phyloP scores from a whole-genome alignment of 352 stramenopile species.

The Detonula confervacea region DNA sequence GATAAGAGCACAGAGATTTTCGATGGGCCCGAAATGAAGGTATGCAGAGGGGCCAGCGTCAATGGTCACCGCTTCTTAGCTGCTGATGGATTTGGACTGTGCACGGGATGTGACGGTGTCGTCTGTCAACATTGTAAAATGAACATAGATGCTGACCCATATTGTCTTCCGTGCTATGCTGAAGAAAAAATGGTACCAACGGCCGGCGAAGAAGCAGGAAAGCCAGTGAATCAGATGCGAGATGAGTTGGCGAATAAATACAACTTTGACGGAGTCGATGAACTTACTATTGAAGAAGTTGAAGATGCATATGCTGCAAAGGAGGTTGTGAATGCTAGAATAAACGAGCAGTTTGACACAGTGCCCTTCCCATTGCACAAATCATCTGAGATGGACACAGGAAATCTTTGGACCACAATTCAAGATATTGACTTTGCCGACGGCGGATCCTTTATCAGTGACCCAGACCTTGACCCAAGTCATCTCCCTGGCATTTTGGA shows the following conservation, averaged over 20 bases:
- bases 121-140: constrained; percentile 6
- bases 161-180: constrained; percentile 18
- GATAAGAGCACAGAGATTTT: background rate
- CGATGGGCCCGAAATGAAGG: background rate
- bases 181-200: constrained; percentile 7
- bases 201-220: background rate
- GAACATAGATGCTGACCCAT: background rate
- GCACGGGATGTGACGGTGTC: constrained; percentile 6
- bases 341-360: background rate
- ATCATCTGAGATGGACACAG: constrained; percentile 4
- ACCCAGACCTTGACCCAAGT: constrained; percentile 5
- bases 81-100: background rate
- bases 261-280: constrained; percentile 4
- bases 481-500: constrained; percentile 17
- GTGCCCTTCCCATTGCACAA: constrained; percentile 8
- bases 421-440: constrained; percentile 19
- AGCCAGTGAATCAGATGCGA: constrained; percentile 14
- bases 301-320: constrained; percentile 10
- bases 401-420: background rate
- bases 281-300: constrained; percentile 20
- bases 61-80: constrained; percentile 4
- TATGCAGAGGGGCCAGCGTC: constrained; percentile 6
- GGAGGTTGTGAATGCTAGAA: background rate
- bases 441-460: constrained; percentile 12
- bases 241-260: constrained; percentile 9